Conservation (phyloP, 2,329 filamentous ascomycete genomes). For the Fusarium succisae region DNA sequence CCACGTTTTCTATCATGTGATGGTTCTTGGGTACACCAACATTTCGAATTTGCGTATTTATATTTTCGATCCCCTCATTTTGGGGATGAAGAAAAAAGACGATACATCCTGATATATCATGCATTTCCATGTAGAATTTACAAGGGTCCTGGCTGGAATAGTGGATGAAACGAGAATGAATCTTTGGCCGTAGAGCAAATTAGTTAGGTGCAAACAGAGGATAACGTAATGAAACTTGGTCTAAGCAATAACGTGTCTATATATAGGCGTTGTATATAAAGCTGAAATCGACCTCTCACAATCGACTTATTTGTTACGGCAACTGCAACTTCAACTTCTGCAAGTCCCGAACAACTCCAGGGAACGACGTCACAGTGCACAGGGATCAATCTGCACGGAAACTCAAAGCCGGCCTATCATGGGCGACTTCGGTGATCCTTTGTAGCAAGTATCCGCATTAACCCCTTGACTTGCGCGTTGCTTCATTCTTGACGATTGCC, state of each 20-base stretch:
- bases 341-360: slow-evolving; percentile 7
- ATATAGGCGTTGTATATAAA: background rate
- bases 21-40: slow-evolving; percentile 5
- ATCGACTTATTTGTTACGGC: background rate
- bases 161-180: slow-evolving; percentile 11
- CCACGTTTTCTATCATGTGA: slow-evolving; percentile 33
- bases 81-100: background rate
- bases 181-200: slow-evolving; percentile 7
- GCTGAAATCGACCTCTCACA: slow-evolving; percentile 7
- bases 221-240: background rate
- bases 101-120: slow-evolving; percentile 34
- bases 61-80: background rate
- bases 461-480: slow-evolving; percentile 13
- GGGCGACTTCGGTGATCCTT: slow-evolving; percentile 10
- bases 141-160: background rate
- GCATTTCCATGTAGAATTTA: slow-evolving; percentile 16
- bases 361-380: slow-evolving; percentile 32
- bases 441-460: slow-evolving; percentile 18
- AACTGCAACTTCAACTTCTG: background rate
- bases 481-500: slow-evolving; percentile 7
- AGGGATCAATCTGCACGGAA: slow-evolving; percentile 19
- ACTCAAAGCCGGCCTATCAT: slow-evolving; percentile 28
- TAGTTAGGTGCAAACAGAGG: background rate
- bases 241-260: background rate
- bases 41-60: background rate